phyloP scores from a whole-genome alignment of 768 basidiomycete species.

The Chalciporus piperatus region DNA sequence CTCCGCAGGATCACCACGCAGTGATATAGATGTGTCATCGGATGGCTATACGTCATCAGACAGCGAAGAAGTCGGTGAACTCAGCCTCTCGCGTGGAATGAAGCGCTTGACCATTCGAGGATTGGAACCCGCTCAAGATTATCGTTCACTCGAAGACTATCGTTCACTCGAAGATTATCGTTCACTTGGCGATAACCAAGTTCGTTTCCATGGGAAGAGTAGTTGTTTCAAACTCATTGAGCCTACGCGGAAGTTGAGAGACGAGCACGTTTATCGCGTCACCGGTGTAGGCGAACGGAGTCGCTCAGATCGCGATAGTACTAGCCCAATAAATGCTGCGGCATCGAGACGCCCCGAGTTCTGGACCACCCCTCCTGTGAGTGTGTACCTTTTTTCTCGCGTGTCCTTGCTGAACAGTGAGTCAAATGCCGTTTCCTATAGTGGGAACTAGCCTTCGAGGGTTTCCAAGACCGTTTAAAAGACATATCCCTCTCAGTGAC shows the following conservation, averaged over 20 bases:
- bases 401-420: neutral
- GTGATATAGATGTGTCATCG: constrained; percentile 29
- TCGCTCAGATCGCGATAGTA: constrained; percentile 16
- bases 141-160: constrained; percentile 27
- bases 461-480: constrained; percentile 30
- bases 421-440: constrained; percentile 20
- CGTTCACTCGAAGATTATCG: constrained; percentile 27
- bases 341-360: constrained; percentile 43
- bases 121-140: constrained; percentile 36
- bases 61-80: constrained; percentile 36
- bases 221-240: constrained; percentile 55
- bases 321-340: constrained; percentile 20
- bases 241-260: constrained; percentile 50
- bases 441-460: constrained; percentile 63
- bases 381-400: constrained; percentile 17
- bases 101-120: constrained; percentile 37
- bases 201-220: constrained; percentile 62
- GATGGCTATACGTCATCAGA: constrained; percentile 32
- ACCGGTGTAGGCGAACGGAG: constrained; percentile 16
- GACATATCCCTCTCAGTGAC: constrained; percentile 33
- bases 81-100: constrained; percentile 38
- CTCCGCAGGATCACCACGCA: constrained; percentile 23
- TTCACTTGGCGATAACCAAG: constrained; percentile 37
- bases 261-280: constrained; percentile 45
- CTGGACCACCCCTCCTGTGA: constrained; percentile 58